Evolutionary conservation across 805 yeast genomes (phyloP).

Genomic region (Lachancea mirantina): DNA sequence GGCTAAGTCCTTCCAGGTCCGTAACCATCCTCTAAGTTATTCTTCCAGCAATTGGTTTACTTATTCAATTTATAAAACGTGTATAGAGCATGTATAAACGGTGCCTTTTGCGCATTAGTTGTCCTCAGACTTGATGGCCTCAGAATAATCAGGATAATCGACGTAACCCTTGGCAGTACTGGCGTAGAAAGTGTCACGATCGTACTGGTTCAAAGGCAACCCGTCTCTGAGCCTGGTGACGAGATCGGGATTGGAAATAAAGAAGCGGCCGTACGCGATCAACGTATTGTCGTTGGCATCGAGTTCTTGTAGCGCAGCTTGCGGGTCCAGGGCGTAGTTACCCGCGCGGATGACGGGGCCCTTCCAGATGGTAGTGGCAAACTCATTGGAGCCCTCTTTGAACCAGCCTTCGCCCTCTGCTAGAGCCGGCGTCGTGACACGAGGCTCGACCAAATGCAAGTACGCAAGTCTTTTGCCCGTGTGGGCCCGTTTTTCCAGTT

Average conservation of each 20-base stretch:
- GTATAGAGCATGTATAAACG: no score
- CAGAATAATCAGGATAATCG: conserved; percentile 36
- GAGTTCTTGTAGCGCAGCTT: conserved; percentile 22
- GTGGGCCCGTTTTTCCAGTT: conserved; percentile 34
- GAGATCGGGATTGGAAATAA: conserved; percentile 51
- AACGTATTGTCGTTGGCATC: conserved; percentile 38
- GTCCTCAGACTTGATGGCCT: conserved; percentile 18
- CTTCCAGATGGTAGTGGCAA: conserved; percentile 37
- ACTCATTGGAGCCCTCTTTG: conserved; percentile 32
- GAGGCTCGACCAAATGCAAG: conserved; percentile 41
- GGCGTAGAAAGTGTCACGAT: conserved; percentile 43
- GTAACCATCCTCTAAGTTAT: no score
- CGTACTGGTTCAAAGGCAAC: conserved; percentile 36
- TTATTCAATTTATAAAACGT: no score
- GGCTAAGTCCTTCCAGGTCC: no score
- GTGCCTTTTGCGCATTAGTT: no score
- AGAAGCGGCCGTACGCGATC: conserved; percentile 40
- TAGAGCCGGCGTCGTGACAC: conserved; percentile 28
- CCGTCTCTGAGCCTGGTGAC: conserved; percentile 38
- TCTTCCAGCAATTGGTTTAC: no score
- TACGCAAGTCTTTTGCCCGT: conserved; percentile 36
- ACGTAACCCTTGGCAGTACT: conserved; percentile 35
- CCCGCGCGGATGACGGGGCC: conserved; percentile 41
- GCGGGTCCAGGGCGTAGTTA: conserved; percentile 25
- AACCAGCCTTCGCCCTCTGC: conserved; percentile 26